phyloP scores from a whole-genome alignment of 768 basidiomycete species.

The Xerocomus brunneocitrinus region DNA sequence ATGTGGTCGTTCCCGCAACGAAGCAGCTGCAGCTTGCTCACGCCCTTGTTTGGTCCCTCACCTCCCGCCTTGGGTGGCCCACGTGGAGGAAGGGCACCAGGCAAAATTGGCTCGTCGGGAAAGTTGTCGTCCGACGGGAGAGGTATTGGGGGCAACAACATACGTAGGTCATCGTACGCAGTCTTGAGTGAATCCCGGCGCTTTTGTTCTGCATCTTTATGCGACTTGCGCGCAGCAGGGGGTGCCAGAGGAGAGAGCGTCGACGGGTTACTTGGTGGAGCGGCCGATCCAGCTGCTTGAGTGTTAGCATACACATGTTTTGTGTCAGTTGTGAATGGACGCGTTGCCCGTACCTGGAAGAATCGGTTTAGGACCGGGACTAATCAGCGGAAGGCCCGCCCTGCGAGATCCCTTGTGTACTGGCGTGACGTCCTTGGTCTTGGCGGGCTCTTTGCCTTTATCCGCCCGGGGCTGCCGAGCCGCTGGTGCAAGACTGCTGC shows the following conservation, averaged over 20 bases:
- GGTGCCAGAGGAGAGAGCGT: constrained; percentile 35
- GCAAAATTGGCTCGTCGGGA: constrained; percentile 70
- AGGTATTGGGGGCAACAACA: constrained; percentile 84
- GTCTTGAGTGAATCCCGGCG: constrained; percentile 94
- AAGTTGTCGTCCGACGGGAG: constrained; percentile 70
- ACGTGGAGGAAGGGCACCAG: constrained; percentile 85
- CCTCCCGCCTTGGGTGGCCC: constrained; percentile 80
- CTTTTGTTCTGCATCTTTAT: constrained; percentile 97
- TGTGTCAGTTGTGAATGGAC: neutral
- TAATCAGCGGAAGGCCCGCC: constrained; percentile 34
- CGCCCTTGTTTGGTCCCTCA: constrained; percentile 92
- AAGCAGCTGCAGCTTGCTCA: constrained; percentile 89
- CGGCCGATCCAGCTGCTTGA: constrained; percentile 32
- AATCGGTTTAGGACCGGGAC: constrained; percentile 64
- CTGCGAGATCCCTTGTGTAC: constrained; percentile 25
- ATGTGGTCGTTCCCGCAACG: constrained; percentile 91
- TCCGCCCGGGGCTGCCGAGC: constrained; percentile 15
- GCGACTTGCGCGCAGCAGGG: constrained; percentile 68
- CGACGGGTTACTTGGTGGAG: constrained; percentile 24
- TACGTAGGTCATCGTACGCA: constrained; percentile 81
- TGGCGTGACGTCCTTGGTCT: constrained; percentile 23
- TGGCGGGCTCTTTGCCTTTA: constrained; percentile 30
- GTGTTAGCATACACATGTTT: constrained; percentile 1
- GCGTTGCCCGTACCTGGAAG: constrained; percentile 52
- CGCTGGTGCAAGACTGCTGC: constrained; percentile 39